Evolutionary conservation across 2,329 filamentous ascomycete species (phyloP), one percentile per base, ranked within the genome.

Genomic region (Gaeumannomyces sp.): DNA sequence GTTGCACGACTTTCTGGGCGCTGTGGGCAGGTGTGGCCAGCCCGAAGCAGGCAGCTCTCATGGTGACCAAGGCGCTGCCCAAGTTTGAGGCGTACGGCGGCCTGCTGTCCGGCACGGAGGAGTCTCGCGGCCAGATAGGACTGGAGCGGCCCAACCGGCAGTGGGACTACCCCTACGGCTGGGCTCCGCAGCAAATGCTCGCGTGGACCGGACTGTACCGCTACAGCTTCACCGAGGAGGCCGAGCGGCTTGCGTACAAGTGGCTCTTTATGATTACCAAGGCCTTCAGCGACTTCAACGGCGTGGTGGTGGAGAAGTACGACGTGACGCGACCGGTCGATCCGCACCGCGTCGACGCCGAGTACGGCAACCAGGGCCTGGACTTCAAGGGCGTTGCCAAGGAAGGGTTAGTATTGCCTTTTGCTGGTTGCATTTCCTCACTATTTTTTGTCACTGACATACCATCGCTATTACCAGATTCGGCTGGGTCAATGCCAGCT

Each of bases 241-340:
- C 93, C 1, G 91, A 97, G 78, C 84, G 93, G 45, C 79, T 99
- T 68, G 91, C 92, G 0, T 99, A 99, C 78, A 93, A 95, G 77
- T 99, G 95, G 95, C 80, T 97, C 64, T 96, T 93, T 76, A 98
- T 98, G 94, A 93, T 97, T 72, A 97, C 92, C 66, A 97, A 96
- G 78, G 93, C 95, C 0, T 98, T 98, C 79, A 93, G 97, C 67
- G 94, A 99, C 76, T 98, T 94, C 82, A 98, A 98, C 74, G 95
- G 95, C 56, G 93, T 97, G 11, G 94, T 99, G 1, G 95, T 98
- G 7, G 95, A 99, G 78, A 99, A 99, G 80, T 99, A 99, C 79
- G 92, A 99, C 77, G 95, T 99, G 66, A 98, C 94, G 27, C 83
- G 92, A 65, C 89, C 90, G 6, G 87, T 93, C 65, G 93, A 97